phyloP scores from a whole-genome alignment of 2,329 filamentous ascomycete species.

The Rhynchosporium secalis region DNA sequence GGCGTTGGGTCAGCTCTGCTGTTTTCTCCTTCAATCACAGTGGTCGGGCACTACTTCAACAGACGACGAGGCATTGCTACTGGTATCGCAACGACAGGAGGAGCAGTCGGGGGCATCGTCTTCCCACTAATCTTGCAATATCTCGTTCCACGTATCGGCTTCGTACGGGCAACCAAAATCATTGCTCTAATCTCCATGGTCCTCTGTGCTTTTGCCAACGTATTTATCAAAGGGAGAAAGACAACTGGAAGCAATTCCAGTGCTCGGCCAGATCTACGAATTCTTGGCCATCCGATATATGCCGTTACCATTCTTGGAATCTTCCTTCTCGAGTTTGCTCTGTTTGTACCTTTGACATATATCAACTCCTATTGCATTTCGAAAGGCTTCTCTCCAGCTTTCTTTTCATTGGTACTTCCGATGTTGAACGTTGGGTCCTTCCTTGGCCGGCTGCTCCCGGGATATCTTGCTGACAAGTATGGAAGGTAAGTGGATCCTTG shows the following conservation, averaged over 20 bases:
- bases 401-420: background rate
- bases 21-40: slow-evolving; percentile 6
- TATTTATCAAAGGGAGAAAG: background rate
- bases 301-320: slow-evolving; percentile 3
- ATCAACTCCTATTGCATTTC: slow-evolving; percentile 3
- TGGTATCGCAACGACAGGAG: slow-evolving; percentile 5
- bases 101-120: slow-evolving; percentile 4
- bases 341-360: slow-evolving; percentile 6
- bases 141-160: background rate
- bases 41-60: slow-evolving; percentile 11
- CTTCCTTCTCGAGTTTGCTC: slow-evolving; percentile 9
- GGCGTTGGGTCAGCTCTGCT: slow-evolving; percentile 7
- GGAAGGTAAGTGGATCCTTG: background rate
- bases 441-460: slow-evolving; percentile 9
- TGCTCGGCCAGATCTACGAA: slow-evolving; percentile 2
- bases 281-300: slow-evolving; percentile 1
- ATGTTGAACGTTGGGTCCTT: slow-evolving; percentile 6
- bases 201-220: background rate
- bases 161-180: slow-evolving; percentile 11
- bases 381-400: background rate
- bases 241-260: background rate
- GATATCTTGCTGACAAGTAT: slow-evolving; percentile 9
- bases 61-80: slow-evolving; percentile 3
- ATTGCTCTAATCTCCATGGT: slow-evolving; percentile 8
- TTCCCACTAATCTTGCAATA: slow-evolving; percentile 5